phyloP scores from a whole-genome alignment of 495 filamentous ascomycete genomes.

The Annulohypoxylon stygium region DNA sequence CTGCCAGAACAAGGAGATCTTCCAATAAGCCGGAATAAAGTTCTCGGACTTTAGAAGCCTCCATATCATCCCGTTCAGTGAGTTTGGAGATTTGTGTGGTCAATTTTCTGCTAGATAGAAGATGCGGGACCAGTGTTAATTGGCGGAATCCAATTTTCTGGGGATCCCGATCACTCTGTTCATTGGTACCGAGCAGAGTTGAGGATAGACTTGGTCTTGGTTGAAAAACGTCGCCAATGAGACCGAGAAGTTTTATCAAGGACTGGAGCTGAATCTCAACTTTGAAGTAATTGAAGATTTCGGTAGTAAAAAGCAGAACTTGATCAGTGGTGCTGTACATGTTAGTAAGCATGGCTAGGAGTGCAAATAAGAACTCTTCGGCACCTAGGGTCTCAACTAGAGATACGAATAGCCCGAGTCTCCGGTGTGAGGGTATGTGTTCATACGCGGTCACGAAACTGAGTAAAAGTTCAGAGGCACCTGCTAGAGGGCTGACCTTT shows the following conservation, averaged over 20 bases:
- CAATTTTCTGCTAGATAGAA: conserved; percentile 65
- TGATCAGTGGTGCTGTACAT: conserved; percentile 69
- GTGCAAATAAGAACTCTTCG: conserved; percentile 81
- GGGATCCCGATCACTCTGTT: conserved; percentile 68
- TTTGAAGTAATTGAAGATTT: conserved; percentile 68
- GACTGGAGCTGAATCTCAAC: conserved; percentile 77
- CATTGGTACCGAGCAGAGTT: conserved; percentile 75
- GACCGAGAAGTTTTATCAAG: conserved; percentile 76
- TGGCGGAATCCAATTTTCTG: conserved; percentile 72
- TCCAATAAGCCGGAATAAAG: conserved; percentile 80
- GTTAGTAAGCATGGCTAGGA: conserved; percentile 78
- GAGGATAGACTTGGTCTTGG: conserved; percentile 76
- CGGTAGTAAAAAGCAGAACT: conserved; percentile 65
- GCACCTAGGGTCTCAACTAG: conserved; percentile 85
- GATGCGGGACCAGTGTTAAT: conserved; percentile 67
- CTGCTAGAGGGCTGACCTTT: conserved; percentile 79
- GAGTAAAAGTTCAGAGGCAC: conserved; percentile 84
- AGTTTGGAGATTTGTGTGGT: conserved; percentile 62
- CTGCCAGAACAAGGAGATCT: conserved; percentile 71
- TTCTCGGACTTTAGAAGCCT: conserved; percentile 70
- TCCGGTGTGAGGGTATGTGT: conserved; percentile 88
- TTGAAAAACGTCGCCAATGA: conserved; percentile 79
- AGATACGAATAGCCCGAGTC: conserved; percentile 82
- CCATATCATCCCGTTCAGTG: conserved; percentile 68
- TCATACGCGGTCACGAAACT: conserved; percentile 96